phyloP scores from a whole-genome alignment of 305 asterid genomes.

The Fraxinus angustifolia region DNA sequence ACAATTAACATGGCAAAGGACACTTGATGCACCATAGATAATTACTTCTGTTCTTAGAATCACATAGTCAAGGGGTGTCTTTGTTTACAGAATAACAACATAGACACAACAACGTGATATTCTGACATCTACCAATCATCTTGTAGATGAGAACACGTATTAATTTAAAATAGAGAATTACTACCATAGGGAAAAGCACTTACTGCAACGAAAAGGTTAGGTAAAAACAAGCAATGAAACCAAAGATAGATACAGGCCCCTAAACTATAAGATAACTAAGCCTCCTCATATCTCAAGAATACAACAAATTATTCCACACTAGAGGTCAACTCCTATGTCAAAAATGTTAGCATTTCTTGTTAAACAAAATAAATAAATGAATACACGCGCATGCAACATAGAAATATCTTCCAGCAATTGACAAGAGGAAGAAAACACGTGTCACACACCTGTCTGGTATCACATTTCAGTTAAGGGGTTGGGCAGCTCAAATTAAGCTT shows the following conservation, averaged over 20 bases:
- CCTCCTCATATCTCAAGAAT: not conserved
- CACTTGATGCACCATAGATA: not conserved
- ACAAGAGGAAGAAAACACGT: not conserved
- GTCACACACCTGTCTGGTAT: not conserved
- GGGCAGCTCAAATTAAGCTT: not conserved
- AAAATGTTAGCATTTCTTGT: not conserved
- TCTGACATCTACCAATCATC: not conserved
- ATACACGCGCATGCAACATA: not conserved
- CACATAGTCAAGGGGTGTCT: not conserved
- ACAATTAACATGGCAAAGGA: constrained; percentile 3
- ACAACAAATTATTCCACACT: not conserved
- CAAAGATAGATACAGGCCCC: not conserved
- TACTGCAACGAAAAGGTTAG: not conserved
- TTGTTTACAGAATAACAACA: not conserved
- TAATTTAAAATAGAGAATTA: not conserved
- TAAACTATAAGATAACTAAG: not conserved
- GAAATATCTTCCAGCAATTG: not conserved
- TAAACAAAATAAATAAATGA: not conserved
- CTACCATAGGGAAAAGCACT: not conserved
- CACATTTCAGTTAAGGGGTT: not conserved
- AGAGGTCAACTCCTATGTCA: not conserved
- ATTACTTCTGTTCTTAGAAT: not conserved
- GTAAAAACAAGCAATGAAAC: not conserved
- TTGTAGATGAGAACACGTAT: not conserved
- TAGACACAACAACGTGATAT: not conserved